phyloP scores from a whole-genome alignment of 2,329 filamentous ascomycete genomes.

The Pseudofabraea citricarpa region DNA sequence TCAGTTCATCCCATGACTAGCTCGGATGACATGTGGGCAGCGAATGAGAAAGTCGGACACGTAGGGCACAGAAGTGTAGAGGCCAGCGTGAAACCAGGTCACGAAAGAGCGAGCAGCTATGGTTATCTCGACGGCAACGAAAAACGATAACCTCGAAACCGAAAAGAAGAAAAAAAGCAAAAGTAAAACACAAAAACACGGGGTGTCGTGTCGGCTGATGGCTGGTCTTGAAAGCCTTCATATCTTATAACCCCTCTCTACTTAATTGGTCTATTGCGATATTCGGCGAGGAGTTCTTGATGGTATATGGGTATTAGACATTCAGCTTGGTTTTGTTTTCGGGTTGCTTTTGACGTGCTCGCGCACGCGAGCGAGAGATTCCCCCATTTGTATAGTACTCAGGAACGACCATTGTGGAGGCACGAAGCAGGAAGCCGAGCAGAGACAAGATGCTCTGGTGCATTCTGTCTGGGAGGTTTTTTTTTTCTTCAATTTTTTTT shows the following conservation, averaged over 20 bases:
- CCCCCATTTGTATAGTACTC: too few species aligned
- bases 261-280: neutral
- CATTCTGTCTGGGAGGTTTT: neutral
- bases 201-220: neutral
- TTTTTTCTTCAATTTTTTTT: neutral
- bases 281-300: neutral
- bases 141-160: neutral
- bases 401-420: neutral
- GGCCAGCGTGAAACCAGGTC: conserved; percentile 12
- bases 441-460: neutral
- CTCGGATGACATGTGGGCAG: conserved; percentile 5
- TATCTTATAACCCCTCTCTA: neutral
- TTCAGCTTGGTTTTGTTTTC: neutral
- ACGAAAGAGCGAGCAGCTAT: conserved; percentile 19
- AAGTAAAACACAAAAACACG: neutral
- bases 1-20: conserved; percentile 8
- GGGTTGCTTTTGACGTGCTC: neutral
- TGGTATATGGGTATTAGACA: neutral
- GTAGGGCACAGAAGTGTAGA: conserved; percentile 16
- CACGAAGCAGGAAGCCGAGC: neutral
- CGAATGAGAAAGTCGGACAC: conserved; percentile 9
- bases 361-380: neutral
- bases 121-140: conserved; percentile 15
- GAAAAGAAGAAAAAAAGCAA: neutral
- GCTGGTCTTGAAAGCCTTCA: conserved; percentile 1